phyloP scores from a whole-genome alignment of 805 yeast species.

The Jamesozyma gamospora region DNA sequence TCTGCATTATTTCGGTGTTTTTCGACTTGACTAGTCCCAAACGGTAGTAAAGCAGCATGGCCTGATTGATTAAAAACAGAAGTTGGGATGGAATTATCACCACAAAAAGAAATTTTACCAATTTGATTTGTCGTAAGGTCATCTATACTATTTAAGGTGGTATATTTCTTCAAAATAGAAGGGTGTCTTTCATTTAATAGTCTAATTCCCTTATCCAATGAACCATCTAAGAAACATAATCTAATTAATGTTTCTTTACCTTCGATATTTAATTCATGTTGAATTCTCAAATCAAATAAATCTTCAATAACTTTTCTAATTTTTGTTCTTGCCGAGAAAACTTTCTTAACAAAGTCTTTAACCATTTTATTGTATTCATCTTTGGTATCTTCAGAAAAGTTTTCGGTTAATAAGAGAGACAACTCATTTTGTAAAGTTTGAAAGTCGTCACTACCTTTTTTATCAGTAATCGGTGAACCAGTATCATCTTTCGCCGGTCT shows the following conservation, averaged over 20 bases:
- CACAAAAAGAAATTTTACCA: background rate
- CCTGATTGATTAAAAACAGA: conserved; percentile 24
- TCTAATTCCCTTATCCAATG: conserved; percentile 46
- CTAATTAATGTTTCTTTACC: conserved; percentile 74
- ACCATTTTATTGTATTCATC: conserved; percentile 21
- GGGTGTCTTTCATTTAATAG: conserved; percentile 26
- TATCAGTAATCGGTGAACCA: background rate
- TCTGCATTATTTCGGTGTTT: conserved; percentile 21
- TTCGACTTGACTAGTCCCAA: conserved; percentile 26
- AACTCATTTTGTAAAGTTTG: conserved; percentile 48
- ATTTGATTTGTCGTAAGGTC: no score
- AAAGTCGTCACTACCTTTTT: conserved; percentile 17
- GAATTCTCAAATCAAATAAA: conserved; percentile 46
- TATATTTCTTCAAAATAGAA: background rate
- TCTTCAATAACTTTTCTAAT: conserved; percentile 45
- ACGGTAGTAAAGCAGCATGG: conserved; percentile 28
- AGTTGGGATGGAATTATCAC: conserved; percentile 8
- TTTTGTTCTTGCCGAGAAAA: conserved; percentile 29
- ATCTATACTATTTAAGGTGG: background rate
- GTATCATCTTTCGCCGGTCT: conserved; percentile 8
- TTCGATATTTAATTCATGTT: conserved; percentile 47
- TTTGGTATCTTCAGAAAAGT: conserved; percentile 13
- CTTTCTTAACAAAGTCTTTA: conserved; percentile 31
- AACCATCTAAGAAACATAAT: conserved; percentile 59
- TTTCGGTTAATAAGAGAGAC: conserved; percentile 34